Percentiles rank a stretch among this genome's conserved stretches.
These are phyloP conservation scores for Penicillium arizonense DNA, from an alignment of 495 filamentous ascomycete species.

Conservation along the genomic window DNA sequence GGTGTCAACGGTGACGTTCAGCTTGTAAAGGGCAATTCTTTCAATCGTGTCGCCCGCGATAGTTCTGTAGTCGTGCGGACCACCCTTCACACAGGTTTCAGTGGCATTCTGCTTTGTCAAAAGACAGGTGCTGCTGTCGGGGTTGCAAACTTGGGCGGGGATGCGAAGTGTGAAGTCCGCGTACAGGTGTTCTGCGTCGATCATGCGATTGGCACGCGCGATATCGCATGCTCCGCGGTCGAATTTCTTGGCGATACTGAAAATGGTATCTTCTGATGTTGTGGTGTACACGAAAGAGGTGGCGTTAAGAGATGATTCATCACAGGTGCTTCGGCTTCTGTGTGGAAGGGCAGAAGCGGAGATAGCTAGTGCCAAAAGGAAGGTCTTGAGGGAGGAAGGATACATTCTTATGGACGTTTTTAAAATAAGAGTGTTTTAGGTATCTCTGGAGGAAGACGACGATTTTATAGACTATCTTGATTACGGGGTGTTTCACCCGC, in stretches of 20 bases:
- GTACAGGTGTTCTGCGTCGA: slow-evolving; percentile 12
- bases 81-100: slow-evolving; percentile 8
- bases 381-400: no score
- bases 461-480: no score
- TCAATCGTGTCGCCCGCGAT: slow-evolving; percentile 14
- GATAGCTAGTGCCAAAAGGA: no score
- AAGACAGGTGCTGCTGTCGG: slow-evolving; percentile 11
- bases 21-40: slow-evolving; percentile 12
- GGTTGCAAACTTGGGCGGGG: slow-evolving; percentile 5
- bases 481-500: no score
- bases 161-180: slow-evolving; percentile 7
- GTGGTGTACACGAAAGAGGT: slow-evolving; percentile 1
- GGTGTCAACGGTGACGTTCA: slow-evolving; percentile 13
- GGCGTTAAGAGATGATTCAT: not conserved
- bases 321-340: not conserved
- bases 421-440: no score
- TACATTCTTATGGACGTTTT: no score
- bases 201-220: slow-evolving; percentile 13
- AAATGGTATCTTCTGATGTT: slow-evolving; percentile 10
- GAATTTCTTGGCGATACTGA: slow-evolving; percentile 7
- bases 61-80: slow-evolving; percentile 15
- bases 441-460: no score
- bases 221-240: slow-evolving; percentile 14
- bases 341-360: no score
- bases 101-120: slow-evolving; percentile 3